These are phyloP conservation scores for Scenedesmus sp. DNA, from an alignment of 163 green algal species.

Conservation along the genomic window DNA sequence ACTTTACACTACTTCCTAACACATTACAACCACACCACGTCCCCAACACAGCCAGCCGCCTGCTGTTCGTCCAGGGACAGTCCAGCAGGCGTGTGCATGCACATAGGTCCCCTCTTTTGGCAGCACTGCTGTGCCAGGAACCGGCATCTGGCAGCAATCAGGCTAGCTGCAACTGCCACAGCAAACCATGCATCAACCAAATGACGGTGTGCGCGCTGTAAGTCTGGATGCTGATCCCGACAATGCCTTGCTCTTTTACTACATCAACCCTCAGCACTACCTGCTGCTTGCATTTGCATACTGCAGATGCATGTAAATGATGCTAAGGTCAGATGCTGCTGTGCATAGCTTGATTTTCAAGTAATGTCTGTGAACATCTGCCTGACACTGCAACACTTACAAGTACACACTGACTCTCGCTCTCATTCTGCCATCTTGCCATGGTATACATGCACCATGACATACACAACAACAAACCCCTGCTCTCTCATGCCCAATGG, in stretches of 20 bases:
- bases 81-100: neutral
- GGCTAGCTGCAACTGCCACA: neutral
- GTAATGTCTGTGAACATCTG: neutral
- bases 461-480: neutral
- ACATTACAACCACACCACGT: neutral
- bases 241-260: neutral
- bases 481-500: no score
- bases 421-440: no score
- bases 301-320: neutral
- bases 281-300: neutral
- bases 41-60: neutral
- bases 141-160: neutral
- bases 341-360: neutral
- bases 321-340: neutral
- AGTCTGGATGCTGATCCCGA: neutral
- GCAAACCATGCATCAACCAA: neutral
- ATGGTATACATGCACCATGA: neutral
- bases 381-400: neutral
- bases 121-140: neutral
- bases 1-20: no score
- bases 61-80: neutral
- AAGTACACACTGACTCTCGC: neutral
- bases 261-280: neutral
- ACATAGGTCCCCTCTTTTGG: neutral
- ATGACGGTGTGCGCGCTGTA: neutral